phyloP scores from a whole-genome alignment of 1,284 basidiomycete genomes.

The Phylloporus gajari region DNA sequence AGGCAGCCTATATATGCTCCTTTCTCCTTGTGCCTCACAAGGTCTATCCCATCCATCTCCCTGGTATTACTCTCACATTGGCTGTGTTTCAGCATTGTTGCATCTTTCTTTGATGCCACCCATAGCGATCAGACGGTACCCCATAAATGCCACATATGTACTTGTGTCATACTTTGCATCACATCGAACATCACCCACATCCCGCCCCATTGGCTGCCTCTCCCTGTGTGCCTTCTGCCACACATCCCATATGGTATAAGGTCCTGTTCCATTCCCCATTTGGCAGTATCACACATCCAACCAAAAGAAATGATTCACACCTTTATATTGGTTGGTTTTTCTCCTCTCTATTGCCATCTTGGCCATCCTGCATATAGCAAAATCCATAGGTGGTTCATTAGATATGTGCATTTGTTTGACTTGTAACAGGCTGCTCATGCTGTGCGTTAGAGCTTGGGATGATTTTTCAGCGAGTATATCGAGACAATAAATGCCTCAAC shows the following conservation, averaged over 20 bases:
- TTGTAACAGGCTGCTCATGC: no score
- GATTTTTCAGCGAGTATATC: no score
- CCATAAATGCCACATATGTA: conserved; percentile 39
- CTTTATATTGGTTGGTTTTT: conserved; percentile 41
- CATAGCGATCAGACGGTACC: conserved; percentile 16
- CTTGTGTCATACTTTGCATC: conserved; percentile 40
- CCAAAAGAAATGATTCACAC: conserved; percentile 40
- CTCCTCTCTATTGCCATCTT: conserved; percentile 1
- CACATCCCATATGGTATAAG: conserved; percentile 41
- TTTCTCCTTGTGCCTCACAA: conserved; percentile 7
- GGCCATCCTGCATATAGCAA: conserved; percentile 48
- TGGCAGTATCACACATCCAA: conserved; percentile 13
- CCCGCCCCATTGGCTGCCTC: conserved; percentile 6
- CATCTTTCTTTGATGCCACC: conserved; percentile 19
- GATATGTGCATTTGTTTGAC: no score
- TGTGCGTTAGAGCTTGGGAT: no score
- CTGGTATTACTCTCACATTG: conserved; percentile 30
- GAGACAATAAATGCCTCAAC: no score
- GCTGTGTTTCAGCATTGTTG: conserved; percentile 20
- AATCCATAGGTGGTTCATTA: conserved; percentile 61
- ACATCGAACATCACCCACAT: conserved; percentile 33
- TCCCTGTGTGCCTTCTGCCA: conserved; percentile 7
- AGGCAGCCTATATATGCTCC: conserved; percentile 18
- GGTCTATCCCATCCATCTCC: conserved; percentile 15
- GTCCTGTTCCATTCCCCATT: conserved; percentile 10